These are phyloP conservation scores for Escovopsis sp. DNA, from an alignment of 2,329 filamentous ascomycete genomes.

Conservation along the genomic window DNA sequence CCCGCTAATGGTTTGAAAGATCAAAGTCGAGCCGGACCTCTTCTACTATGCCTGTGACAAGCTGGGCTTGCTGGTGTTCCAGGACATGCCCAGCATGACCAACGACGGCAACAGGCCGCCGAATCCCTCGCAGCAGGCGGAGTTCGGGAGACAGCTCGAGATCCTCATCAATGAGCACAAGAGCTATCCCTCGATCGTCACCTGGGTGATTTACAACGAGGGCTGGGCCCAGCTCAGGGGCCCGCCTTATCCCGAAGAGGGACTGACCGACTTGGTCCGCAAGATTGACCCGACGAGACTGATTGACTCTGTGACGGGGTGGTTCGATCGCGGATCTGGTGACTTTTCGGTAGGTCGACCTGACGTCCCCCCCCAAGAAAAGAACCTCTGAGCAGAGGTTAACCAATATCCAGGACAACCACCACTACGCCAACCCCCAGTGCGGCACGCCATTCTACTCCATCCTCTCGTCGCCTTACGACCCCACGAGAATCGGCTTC, in stretches of 20 bases:
- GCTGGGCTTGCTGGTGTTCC: conserved; percentile 50
- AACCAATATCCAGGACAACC: conserved; percentile 38
- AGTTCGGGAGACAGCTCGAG: conserved; percentile 50
- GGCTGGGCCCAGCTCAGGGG: conserved; percentile 49
- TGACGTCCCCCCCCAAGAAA: background rate
- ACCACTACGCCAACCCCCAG: conserved; percentile 57
- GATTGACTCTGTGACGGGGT: conserved; percentile 48
- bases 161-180: conserved; percentile 47
- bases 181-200: conserved; percentile 49
- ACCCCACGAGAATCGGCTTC: conserved; percentile 45
- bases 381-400: no score
- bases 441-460: conserved; percentile 59
- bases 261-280: conserved; percentile 38
- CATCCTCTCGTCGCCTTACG: conserved; percentile 37
- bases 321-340: conserved; percentile 53
- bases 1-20: conserved; percentile 22
- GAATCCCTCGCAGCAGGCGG: conserved; percentile 37
- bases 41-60: conserved; percentile 56
- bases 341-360: conserved; percentile 34
- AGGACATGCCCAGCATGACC: conserved; percentile 54
- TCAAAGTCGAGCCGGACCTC: conserved; percentile 52
- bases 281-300: conserved; percentile 48
- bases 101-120: conserved; percentile 19
- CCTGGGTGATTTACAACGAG: conserved; percentile 60
- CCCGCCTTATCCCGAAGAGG: conserved; percentile 38